A percentile compares a stretch with the other conserved stretches of the same genome.
Evolutionary conservation across 495 filamentous ascomycete species (phyloP).

Genomic region (Hypoxylon lienhwacheense): DNA sequence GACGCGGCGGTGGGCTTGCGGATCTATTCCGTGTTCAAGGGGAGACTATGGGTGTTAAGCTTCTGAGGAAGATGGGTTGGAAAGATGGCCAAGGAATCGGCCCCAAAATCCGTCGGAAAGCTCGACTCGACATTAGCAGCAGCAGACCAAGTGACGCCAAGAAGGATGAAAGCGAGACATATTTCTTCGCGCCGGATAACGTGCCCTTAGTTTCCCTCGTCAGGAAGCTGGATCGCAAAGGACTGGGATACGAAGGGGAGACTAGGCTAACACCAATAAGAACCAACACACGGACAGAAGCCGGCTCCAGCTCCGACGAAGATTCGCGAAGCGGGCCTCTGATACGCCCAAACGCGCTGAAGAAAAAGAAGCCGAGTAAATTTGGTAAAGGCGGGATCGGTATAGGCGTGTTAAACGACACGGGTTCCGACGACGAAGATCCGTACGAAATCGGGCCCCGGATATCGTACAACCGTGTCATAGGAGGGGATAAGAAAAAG

Average conservation of each 20-base stretch:
- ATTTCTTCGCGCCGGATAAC: conserved; percentile 90
- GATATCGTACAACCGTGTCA: conserved; percentile 83
- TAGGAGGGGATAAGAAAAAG: conserved; percentile 86
- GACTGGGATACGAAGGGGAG: conserved; percentile 78
- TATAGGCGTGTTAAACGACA: conserved; percentile 89
- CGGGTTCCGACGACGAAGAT: conserved; percentile 96
- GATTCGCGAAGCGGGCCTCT: conserved; percentile 44
- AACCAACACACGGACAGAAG: conserved; percentile 19
- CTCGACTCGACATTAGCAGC: conserved; percentile 62
- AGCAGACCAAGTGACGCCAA: conserved; percentile 32
- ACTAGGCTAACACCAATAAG: conserved; percentile 49
- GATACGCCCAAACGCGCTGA: conserved; percentile 32
- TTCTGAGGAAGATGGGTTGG: conserved; percentile 96
- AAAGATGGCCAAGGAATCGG: conserved; percentile 90
- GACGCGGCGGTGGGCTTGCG: conserved; percentile 60
- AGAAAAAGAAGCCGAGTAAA: conserved; percentile 54
- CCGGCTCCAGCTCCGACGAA: conserved; percentile 56
- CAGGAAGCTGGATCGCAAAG: conserved; percentile 77
- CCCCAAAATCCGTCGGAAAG: conserved; percentile 78
- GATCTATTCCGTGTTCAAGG: conserved; percentile 74
- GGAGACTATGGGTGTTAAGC: conserved; percentile 86
- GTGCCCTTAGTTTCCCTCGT: conserved; percentile 72
- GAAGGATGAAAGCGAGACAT: conserved; percentile 53
- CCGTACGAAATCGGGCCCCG: conserved; percentile 88
- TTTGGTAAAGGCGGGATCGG: conserved; percentile 70